These are phyloP conservation scores for Scorias spongiosa DNA, from an alignment of 2,329 filamentous ascomycete genomes.

Conservation along the genomic window DNA sequence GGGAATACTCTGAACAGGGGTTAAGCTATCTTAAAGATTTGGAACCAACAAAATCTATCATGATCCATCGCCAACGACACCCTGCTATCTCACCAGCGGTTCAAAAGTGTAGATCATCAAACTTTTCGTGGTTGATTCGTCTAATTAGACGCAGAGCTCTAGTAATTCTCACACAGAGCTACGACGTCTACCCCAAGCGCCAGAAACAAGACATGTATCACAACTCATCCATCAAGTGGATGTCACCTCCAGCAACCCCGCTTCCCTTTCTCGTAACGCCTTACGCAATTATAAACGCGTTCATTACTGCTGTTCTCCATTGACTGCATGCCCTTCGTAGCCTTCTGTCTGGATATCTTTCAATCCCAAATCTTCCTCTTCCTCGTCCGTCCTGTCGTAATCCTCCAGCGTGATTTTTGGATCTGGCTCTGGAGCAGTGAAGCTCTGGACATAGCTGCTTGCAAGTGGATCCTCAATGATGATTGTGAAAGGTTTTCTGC, in stretches of 20 bases:
- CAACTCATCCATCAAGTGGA: not conserved
- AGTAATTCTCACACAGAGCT: no score
- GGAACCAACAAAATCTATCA: slow-evolving; percentile 21
- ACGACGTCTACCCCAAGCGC: no score
- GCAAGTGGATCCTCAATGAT: slow-evolving; percentile 78
- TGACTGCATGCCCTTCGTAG: slow-evolving; percentile 41
- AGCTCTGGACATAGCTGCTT: slow-evolving; percentile 84
- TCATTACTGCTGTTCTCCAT: not conserved
- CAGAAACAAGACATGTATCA: no score
- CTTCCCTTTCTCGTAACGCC: not conserved
- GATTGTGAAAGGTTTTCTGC: slow-evolving; percentile 66
- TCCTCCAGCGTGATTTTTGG: slow-evolving; percentile 67
- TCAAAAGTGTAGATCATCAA: no score
- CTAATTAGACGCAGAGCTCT: no score
- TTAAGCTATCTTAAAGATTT: slow-evolving; percentile 38
- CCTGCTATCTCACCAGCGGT: no score
- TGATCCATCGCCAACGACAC: no score
- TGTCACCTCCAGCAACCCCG: not conserved
- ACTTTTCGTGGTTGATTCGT: no score
- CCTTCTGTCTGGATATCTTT: slow-evolving; percentile 85
- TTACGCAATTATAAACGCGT: not conserved
- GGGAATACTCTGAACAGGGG: slow-evolving; percentile 77
- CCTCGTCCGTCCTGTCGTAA: slow-evolving; percentile 76
- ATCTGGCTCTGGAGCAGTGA: slow-evolving; percentile 65
- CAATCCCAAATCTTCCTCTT: slow-evolving; percentile 84